Percentiles rank a stretch among this genome's conserved stretches.
Evolutionary conservation across 352 stramenopile species (phyloP).

Genomic region (Discostella stelligera): DNA sequence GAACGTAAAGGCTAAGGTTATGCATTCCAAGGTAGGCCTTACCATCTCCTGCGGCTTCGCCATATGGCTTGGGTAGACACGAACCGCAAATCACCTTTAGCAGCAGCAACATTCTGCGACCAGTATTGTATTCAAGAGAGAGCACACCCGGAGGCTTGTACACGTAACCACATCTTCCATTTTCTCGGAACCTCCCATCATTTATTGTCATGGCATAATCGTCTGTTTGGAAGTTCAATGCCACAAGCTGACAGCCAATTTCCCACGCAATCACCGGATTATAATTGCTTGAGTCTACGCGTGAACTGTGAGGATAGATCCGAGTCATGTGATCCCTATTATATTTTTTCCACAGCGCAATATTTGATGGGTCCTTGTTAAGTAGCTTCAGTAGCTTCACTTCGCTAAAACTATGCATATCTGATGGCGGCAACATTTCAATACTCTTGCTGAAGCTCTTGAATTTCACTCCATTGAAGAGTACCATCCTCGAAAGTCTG

Average conservation of each 20-base stretch:
- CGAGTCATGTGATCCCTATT: conserved; percentile 25
- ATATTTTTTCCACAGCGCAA: conserved; percentile 27
- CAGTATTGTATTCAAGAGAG: background rate
- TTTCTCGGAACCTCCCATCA: conserved; percentile 81
- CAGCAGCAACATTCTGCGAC: conserved; percentile 18
- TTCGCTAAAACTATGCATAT: conserved; percentile 48
- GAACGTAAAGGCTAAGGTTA: background rate
- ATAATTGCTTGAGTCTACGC: conserved; percentile 84
- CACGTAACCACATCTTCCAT: conserved; percentile 82
- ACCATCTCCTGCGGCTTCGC: conserved; percentile 40
- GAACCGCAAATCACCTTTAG: conserved; percentile 45
- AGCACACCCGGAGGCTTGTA: conserved; percentile 67
- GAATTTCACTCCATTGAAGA: conserved; percentile 34
- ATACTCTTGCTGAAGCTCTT: conserved; percentile 23
- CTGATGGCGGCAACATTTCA: conserved; percentile 5
- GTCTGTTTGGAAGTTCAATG: conserved; percentile 84
- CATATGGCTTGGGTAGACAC: conserved; percentile 49
- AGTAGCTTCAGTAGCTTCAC: conserved; percentile 33
- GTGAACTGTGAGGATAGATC: conserved; percentile 78
- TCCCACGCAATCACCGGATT: conserved; percentile 76
- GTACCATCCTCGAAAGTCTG: conserved; percentile 36
- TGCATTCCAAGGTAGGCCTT: background rate
- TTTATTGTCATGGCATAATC: conserved; percentile 76
- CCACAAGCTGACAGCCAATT: conserved; percentile 81
- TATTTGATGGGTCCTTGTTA: conserved; percentile 22